Evolutionary conservation across 305 asterid genomes (phyloP), one percentile per base, ranked within the genome.

Genomic region (Salvia sclarea): DNA sequence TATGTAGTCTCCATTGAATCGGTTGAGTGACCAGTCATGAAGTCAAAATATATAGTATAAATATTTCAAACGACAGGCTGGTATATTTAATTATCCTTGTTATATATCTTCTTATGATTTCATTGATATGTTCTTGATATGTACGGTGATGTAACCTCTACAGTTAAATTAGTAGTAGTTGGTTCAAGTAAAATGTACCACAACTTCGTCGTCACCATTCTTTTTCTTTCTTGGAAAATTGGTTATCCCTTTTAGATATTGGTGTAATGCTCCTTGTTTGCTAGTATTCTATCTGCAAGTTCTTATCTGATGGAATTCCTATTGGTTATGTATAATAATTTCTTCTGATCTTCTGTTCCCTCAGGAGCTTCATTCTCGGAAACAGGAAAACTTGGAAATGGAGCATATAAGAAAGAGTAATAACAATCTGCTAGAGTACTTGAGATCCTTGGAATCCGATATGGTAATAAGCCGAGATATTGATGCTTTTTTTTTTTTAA

Each of bases 371-470:
- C 77, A 81, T 58, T 76, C 83, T 38, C 76, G 25, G 78, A 82
- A 79, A 78, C 88, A 81, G 74, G 80, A 86, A 81, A 91, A 80
- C 81, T 6, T 80, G 79, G 82, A 78, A 61, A 81, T 85, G 80
- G 96, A 87, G 86, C 80, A 67, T 70, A 74, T 75, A 52, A 81
- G 76, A 48, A 78, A 69, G 54, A 82, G 90, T 61, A 81, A 89
- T 72, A 91, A 93, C 76, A 84, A 85, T 77, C 81, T 91, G 65
- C 82, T 91, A 21, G 92, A 91, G 76, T 91, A 88, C 75, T 79
- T 93, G 28, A 78, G 97, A 77, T 88, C 97, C 37, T 75, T 93
- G 91, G 96, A 93, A 66, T 75, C 96, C 17, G 86, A 91, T 41
- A 87, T 89, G 96, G 98, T 91, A 88, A 77, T 77, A 59, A 66